phyloP scores from a whole-genome alignment of 2,329 filamentous ascomycete genomes.

The Microsporum canis region DNA sequence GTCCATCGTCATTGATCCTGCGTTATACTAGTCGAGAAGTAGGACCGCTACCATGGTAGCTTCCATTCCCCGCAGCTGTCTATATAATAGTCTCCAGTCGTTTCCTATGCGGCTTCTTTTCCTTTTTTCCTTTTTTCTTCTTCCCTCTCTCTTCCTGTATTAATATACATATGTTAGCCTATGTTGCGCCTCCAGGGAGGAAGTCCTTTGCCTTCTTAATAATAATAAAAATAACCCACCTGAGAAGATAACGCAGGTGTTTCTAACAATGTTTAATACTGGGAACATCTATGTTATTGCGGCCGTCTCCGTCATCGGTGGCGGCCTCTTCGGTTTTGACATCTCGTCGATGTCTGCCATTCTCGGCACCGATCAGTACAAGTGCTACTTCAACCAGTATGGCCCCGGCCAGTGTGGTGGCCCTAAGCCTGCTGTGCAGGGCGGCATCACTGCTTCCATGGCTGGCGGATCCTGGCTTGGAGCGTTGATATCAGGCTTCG shows the following conservation, averaged over 20 bases:
- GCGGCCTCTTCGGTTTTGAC: slow-evolving; percentile 66
- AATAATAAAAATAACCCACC: background rate
- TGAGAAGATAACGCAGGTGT: background rate
- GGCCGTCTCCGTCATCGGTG: slow-evolving; percentile 50
- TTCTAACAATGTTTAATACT: slow-evolving; percentile 1
- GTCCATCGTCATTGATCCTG: background rate
- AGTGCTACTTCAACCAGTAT: slow-evolving; percentile 57
- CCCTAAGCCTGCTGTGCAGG: slow-evolving; percentile 46
- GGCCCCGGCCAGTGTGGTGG: slow-evolving; percentile 35
- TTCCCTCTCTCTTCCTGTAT: background rate
- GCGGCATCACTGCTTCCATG: slow-evolving; percentile 53
- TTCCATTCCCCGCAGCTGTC: background rate
- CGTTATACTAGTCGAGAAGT: background rate
- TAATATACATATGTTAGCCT: background rate
- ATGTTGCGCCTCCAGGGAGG: background rate
- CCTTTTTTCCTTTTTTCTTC: background rate
- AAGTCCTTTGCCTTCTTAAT: background rate
- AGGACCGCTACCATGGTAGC: background rate
- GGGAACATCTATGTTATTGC: slow-evolving; percentile 48
- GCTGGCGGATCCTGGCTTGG: slow-evolving; percentile 59
- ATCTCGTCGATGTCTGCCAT: slow-evolving; percentile 63
- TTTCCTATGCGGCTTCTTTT: background rate
- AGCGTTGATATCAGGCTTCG: slow-evolving; percentile 34
- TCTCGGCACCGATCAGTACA: slow-evolving; percentile 57
- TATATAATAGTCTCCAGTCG: background rate